These are phyloP conservation scores for Botrytis byssoidea DNA, from an alignment of 2,329 filamentous ascomycete genomes.

Conservation along the genomic window DNA sequence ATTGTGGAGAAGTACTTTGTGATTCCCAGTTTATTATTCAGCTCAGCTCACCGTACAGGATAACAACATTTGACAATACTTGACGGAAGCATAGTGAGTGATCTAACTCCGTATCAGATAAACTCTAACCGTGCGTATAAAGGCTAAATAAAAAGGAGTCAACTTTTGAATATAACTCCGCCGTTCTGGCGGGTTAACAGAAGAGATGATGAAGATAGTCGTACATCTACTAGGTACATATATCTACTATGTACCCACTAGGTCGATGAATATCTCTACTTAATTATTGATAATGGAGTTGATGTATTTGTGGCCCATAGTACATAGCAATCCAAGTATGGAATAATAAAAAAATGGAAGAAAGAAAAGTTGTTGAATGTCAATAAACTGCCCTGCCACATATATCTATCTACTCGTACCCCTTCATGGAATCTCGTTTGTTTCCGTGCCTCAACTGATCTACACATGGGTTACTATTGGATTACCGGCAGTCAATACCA, in stretches of 20 bases:
- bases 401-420: not conserved
- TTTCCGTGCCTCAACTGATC: not conserved
- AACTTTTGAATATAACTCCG: not conserved
- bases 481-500: not conserved
- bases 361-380: not conserved
- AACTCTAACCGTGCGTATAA: not conserved
- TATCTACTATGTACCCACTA: too few species aligned
- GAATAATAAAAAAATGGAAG: not conserved
- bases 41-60: not conserved
- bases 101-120: not conserved
- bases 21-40: not conserved
- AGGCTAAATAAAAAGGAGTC: not conserved
- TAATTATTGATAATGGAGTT: not conserved
- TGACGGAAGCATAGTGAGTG: not conserved
- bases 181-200: not conserved
- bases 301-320: not conserved
- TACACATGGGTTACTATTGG: not conserved
- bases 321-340: not conserved
- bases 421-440: not conserved
- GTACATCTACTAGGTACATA: not conserved
- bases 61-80: not conserved
- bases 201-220: not conserved
- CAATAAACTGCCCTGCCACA: not conserved
- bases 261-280: not conserved
- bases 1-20: not conserved